These are phyloP conservation scores for Phaeolepiota aurea DNA, from an alignment of 768 basidiomycete species.

Conservation along the genomic window DNA sequence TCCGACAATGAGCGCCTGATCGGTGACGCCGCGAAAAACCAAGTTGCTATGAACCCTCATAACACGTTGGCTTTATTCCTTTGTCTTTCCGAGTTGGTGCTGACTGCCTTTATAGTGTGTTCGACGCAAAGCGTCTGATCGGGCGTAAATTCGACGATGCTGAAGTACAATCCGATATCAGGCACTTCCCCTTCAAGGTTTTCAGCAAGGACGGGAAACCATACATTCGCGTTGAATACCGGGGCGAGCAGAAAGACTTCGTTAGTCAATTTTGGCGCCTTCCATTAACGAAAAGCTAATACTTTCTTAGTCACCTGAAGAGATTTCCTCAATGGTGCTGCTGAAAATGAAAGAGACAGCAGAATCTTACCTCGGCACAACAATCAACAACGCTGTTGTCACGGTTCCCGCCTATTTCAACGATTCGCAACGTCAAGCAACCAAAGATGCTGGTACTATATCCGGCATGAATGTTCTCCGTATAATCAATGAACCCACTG, in stretches of 20 bases:
- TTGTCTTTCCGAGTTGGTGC: slow-evolving; percentile 1
- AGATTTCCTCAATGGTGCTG: slow-evolving; percentile 97
- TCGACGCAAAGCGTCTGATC: slow-evolving; percentile 97
- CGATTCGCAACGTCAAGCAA: slow-evolving; percentile 97
- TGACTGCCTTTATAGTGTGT: slow-evolving; percentile 49
- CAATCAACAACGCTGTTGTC: slow-evolving; percentile 85
- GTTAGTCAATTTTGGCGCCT: slow-evolving; percentile 34
- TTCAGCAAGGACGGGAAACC: slow-evolving; percentile 85
- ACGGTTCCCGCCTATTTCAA: slow-evolving; percentile 99
- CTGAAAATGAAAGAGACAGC: slow-evolving; percentile 98
- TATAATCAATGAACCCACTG: slow-evolving; percentile 99
- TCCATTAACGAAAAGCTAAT: slow-evolving; percentile 10
- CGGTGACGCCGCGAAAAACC: slow-evolving; percentile 98
- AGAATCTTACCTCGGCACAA: slow-evolving; percentile 88
- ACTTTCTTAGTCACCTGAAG: slow-evolving; percentile 73
- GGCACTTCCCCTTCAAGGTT: slow-evolving; percentile 95
- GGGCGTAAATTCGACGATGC: slow-evolving; percentile 84
- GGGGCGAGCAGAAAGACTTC: slow-evolving; percentile 90
- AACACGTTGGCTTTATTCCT: slow-evolving; percentile 51
- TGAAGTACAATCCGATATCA: slow-evolving; percentile 77
- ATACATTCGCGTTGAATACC: slow-evolving; percentile 83
- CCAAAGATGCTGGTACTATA: slow-evolving; percentile 95
- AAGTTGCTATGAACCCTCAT: slow-evolving; percentile 96
- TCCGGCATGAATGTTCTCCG: slow-evolving; percentile 93
- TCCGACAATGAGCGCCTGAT: slow-evolving; percentile 94